Evolutionary conservation across 352 stramenopile genomes (phyloP).

Genomic region (Pythium coloratum): DNA sequence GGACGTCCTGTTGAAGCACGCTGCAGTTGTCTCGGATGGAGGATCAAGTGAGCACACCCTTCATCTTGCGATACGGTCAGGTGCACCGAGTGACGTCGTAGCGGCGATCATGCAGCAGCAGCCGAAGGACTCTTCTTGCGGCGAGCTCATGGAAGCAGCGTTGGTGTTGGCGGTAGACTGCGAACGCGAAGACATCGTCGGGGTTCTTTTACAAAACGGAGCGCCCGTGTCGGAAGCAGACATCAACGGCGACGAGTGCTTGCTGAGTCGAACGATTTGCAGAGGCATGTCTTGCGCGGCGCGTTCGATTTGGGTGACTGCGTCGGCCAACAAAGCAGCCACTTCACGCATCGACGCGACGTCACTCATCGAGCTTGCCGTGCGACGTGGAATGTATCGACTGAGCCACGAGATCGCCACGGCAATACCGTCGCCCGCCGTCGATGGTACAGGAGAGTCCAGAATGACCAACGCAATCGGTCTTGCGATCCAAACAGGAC

Average conservation of each 20-base stretch:
- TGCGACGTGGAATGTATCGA: conserved; percentile 65
- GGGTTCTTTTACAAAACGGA: neutral
- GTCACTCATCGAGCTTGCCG: conserved; percentile 39
- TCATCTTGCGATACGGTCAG: conserved; percentile 50
- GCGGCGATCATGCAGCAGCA: neutral
- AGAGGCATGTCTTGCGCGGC: neutral
- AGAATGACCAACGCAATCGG: conserved; percentile 24
- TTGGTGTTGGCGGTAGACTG: neutral
- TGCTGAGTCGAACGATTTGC: neutral
- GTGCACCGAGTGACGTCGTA: neutral
- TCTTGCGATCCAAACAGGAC: conserved; percentile 53
- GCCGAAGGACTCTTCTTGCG: neutral
- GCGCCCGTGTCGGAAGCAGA: neutral
- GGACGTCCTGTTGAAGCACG: conserved; percentile 42
- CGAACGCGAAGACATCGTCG: neutral
- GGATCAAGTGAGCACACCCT: conserved; percentile 50
- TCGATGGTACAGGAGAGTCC: neutral
- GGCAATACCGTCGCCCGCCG: neutral
- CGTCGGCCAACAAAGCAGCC: neutral
- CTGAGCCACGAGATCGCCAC: conserved; percentile 31
- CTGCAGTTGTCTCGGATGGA: conserved; percentile 43
- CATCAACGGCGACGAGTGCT: neutral
- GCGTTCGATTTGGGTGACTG: neutral
- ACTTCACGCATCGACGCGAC: neutral
- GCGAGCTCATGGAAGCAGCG: neutral